Conservation (phyloP, 176 grass and related monocot genomes). For the Oryza glaberrima region DNA sequence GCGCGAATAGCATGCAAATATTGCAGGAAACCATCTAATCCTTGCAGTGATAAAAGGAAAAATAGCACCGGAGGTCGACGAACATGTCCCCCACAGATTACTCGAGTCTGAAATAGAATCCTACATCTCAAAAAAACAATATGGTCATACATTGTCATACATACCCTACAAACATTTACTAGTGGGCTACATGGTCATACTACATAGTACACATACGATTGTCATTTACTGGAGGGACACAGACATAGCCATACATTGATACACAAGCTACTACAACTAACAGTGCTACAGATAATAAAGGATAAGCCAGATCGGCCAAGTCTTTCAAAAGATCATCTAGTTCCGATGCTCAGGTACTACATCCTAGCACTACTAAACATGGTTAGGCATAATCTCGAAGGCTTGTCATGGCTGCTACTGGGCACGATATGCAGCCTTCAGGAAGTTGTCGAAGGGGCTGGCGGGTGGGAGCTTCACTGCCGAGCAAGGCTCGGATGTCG, state of each 20-base stretch:
- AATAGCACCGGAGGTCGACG: not conserved
- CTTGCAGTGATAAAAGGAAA: not conserved
- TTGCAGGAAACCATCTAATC: not conserved
- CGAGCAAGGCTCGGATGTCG: slow-evolving; percentile 48
- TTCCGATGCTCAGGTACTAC: slow-evolving; percentile 14
- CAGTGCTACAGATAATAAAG: not conserved
- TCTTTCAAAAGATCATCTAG: slow-evolving; percentile 21
- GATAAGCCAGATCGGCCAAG: not conserved
- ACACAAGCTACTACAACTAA: slow-evolving; percentile 28
- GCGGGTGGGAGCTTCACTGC: slow-evolving; percentile 80
- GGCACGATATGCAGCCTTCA: slow-evolving; percentile 79
- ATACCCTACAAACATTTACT: not conserved
- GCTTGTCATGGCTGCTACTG: slow-evolving; percentile 40
- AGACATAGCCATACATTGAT: slow-evolving; percentile 6
- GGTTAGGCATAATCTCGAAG: slow-evolving; percentile 39
- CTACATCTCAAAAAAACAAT: slow-evolving; percentile 19
- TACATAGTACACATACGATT: not conserved
- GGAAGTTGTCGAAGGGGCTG: slow-evolving; percentile 95
- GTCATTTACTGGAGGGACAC: not conserved
- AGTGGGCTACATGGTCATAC: slow-evolving; percentile 9
- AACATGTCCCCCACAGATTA: not conserved
- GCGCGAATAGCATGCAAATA: too few relatives aligned
- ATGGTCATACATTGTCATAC: slow-evolving; percentile 15
- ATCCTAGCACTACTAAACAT: slow-evolving; percentile 6
- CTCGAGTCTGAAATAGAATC: not conserved